Evolutionary conservation across 1,139 yeast genomes (phyloP).

Genomic region (Taphrina betulina): DNA sequence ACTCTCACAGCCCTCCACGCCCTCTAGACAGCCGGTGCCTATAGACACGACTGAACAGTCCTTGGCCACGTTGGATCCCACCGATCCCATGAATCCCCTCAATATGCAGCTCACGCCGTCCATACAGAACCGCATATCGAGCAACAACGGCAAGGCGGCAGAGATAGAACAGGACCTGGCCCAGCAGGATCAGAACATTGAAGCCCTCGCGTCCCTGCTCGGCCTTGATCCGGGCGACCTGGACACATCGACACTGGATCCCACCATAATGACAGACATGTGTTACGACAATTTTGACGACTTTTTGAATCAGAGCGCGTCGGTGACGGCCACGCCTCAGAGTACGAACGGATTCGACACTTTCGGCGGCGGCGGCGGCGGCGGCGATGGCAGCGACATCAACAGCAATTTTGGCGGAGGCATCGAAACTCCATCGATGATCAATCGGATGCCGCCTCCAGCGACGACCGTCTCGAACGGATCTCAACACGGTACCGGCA

Average conservation of each 20-base stretch:
- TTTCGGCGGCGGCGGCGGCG: not conserved
- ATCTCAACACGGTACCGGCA: not conserved
- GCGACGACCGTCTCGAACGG: not conserved
- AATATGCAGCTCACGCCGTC: slow-evolving; percentile 22
- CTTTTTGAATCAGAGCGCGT: slow-evolving; percentile 9
- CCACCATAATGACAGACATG: slow-evolving; percentile 7
- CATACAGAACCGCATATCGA: not conserved
- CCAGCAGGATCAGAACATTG: slow-evolving; percentile 19
- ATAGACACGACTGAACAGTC: not conserved
- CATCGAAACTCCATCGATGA: not conserved
- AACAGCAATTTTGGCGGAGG: not conserved
- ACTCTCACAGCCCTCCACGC: not conserved
- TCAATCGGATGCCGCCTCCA: slow-evolving; percentile 6
- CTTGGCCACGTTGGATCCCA: not conserved
- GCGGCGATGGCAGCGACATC: not conserved
- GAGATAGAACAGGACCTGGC: slow-evolving; percentile 21
- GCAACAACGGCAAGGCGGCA: slow-evolving; percentile 1
- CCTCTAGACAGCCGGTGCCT: not conserved
- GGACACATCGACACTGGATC: slow-evolving; percentile 14
- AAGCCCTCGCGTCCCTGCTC: slow-evolving; percentile 15
- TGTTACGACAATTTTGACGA: slow-evolving; percentile 12
- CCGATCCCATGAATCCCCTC: slow-evolving; percentile 7
- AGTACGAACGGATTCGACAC: not conserved
- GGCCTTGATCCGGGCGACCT: slow-evolving; percentile 21
- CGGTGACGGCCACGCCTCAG: slow-evolving; percentile 2